Conservation (phyloP, 2,329 filamentous ascomycete genomes). For the Lanzia echinophila region DNA sequence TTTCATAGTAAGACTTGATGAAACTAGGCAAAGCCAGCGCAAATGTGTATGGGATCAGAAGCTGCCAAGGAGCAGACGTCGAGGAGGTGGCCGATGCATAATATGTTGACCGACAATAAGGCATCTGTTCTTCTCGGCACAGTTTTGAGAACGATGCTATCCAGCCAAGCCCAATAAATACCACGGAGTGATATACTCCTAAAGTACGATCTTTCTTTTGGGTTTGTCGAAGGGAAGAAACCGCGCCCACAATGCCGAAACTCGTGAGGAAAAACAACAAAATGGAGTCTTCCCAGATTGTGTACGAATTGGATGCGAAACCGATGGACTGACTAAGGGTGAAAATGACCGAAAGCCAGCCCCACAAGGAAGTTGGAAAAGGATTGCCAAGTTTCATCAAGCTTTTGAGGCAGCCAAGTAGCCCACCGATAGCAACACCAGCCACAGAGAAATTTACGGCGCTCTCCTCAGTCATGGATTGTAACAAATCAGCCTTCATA, state of each 20-base stretch:
- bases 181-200: conserved; percentile 75
- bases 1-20: conserved; percentile 70
- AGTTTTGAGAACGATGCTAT: conserved; percentile 82
- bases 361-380: conserved; percentile 73
- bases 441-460: conserved; percentile 20
- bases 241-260: conserved; percentile 69
- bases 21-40: conserved; percentile 66
- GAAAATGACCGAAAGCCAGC: conserved; percentile 76
- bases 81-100: conserved; percentile 89
- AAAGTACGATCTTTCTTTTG: conserved; percentile 62
- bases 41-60: conserved; percentile 70
- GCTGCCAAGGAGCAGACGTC: conserved; percentile 86
- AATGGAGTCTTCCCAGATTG: conserved; percentile 97
- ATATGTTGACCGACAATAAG: conserved; percentile 90
- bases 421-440: conserved; percentile 21
- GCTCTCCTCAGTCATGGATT: conserved; percentile 10
- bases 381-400: conserved; percentile 39
- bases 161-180: conserved; percentile 74
- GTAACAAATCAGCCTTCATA: conserved; percentile 3
- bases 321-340: conserved; percentile 84
- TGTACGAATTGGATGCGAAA: conserved; percentile 96
- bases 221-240: conserved; percentile 69
- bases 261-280: conserved; percentile 85
- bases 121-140: conserved; percentile 97
- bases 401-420: conserved; percentile 36